phyloP scores from a whole-genome alignment of 2,329 filamentous ascomycete genomes.

The Exophiala calicioides region DNA sequence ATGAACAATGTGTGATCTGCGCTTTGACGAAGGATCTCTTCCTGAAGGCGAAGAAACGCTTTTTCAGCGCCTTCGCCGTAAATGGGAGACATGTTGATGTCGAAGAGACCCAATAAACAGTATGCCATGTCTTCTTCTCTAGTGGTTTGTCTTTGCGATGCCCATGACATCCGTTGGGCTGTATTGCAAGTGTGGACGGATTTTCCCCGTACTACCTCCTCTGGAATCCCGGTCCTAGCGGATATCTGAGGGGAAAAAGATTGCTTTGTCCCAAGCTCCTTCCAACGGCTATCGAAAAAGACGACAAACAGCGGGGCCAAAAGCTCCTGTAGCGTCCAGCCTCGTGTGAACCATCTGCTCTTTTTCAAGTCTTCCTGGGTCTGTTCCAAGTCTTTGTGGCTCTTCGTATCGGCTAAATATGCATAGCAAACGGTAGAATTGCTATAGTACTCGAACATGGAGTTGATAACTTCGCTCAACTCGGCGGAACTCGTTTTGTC shows the following conservation, averaged over 20 bases:
- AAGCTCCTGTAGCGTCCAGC: too few relatives aligned
- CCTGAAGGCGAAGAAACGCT: conserved; percentile 20
- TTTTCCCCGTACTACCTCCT: neutral
- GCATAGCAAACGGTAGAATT: conserved; percentile 28
- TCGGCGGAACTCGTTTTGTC: conserved; percentile 28
- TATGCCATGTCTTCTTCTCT: conserved; percentile 46
- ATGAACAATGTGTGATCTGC: conserved; percentile 29
- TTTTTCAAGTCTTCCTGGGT: neutral
- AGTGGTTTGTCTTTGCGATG: conserved; percentile 37
- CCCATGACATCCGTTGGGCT: conserved; percentile 45
- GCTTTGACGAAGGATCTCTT: conserved; percentile 32
- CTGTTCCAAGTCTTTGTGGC: neutral
- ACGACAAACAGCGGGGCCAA: conserved; percentile 6
- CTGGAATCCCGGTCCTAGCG: neutral
- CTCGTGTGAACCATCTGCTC: too few relatives aligned
- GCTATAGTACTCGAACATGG: conserved; percentile 30
- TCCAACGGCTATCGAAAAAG: conserved; percentile 17
- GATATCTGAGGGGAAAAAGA: neutral
- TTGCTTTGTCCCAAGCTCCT: conserved; percentile 5
- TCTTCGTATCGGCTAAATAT: conserved; percentile 12
- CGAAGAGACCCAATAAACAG: conserved; percentile 47
- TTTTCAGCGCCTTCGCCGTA: conserved; percentile 40
- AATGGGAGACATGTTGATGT: conserved; percentile 45
- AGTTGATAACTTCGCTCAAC: conserved; percentile 27
- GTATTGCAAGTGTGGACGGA: conserved; percentile 14